These are phyloP conservation scores for Lactifluus subvellereus DNA, from an alignment of 768 basidiomycete genomes.

Conservation along the genomic window DNA sequence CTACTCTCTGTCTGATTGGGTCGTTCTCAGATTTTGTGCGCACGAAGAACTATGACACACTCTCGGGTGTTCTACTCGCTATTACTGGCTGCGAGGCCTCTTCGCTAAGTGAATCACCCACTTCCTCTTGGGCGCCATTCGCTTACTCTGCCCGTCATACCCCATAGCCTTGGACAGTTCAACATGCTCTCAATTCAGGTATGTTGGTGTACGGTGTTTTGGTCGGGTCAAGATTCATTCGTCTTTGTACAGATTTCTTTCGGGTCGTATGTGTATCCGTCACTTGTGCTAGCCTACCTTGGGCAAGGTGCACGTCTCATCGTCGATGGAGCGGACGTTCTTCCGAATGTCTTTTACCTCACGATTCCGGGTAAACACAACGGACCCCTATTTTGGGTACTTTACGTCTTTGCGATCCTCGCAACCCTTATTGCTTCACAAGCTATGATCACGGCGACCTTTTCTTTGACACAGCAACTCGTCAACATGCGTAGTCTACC, in stretches of 20 bases:
- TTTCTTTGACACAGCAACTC: slow-evolving; percentile 57
- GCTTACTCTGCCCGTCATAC: neutral
- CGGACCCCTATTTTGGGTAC: slow-evolving; percentile 57
- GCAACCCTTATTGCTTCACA: slow-evolving; percentile 64
- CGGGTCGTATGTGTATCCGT: slow-evolving; percentile 48
- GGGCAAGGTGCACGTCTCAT: slow-evolving; percentile 66
- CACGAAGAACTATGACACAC: slow-evolving; percentile 52
- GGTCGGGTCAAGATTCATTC: neutral
- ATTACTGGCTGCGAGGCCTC: slow-evolving; percentile 68
- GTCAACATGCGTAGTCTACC: slow-evolving; percentile 56
- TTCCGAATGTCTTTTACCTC: slow-evolving; percentile 55
- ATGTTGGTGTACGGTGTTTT: slow-evolving; percentile 8
- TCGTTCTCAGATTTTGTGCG: slow-evolving; percentile 51
- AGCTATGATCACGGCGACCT: slow-evolving; percentile 65
- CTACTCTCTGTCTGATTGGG: neutral
- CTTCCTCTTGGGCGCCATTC: neutral
- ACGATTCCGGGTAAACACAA: slow-evolving; percentile 54
- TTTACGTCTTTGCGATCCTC: slow-evolving; percentile 57
- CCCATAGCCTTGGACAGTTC: slow-evolving; percentile 57
- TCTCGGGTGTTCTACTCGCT: slow-evolving; percentile 58
- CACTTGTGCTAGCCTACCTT: slow-evolving; percentile 58
- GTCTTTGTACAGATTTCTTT: slow-evolving; percentile 42
- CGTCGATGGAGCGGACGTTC: slow-evolving; percentile 41
- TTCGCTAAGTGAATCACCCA: slow-evolving; percentile 48
- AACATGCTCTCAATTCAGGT: slow-evolving; percentile 54